Percentiles rank a stretch among this genome's conserved stretches.
phyloP scores from a whole-genome alignment of 768 basidiomycete species.

The Suillus cothurnatus region DNA sequence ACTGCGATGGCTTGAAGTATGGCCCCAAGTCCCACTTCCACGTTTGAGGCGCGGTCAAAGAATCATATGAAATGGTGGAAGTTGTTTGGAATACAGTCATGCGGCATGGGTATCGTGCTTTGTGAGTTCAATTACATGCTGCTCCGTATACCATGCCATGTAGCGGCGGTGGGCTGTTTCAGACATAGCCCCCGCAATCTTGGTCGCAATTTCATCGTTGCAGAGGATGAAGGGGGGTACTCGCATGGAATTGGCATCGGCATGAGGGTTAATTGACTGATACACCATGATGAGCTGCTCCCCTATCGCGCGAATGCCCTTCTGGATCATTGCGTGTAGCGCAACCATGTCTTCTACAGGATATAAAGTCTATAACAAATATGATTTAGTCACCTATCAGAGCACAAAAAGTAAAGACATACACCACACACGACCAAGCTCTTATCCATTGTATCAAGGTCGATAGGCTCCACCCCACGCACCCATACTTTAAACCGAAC shows the following conservation, averaged over 20 bases:
- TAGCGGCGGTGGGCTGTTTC: neutral
- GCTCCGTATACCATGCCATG: neutral
- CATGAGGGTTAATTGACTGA: neutral
- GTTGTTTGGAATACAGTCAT: too few relatives aligned
- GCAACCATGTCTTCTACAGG: neutral
- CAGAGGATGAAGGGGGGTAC: neutral
- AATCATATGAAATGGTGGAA: too few relatives aligned
- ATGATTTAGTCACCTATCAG: neutral
- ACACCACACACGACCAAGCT: neutral
- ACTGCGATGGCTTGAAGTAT: too few relatives aligned
- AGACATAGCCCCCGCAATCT: neutral
- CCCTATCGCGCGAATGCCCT: neutral
- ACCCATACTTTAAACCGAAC: neutral
- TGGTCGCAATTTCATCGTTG: neutral
- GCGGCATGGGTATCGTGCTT: too few relatives aligned
- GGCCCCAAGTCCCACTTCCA: too few relatives aligned
- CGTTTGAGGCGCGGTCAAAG: too few relatives aligned
- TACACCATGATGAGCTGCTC: neutral
- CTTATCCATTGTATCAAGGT: neutral
- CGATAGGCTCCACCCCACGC: neutral
- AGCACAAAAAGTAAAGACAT: neutral
- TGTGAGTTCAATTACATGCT: neutral
- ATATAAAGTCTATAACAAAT: neutral
- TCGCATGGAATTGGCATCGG: neutral
- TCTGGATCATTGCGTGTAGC: neutral